Conservation (phyloP, 108 stramenopile genomes). For the Skeletonema potamos region DNA sequence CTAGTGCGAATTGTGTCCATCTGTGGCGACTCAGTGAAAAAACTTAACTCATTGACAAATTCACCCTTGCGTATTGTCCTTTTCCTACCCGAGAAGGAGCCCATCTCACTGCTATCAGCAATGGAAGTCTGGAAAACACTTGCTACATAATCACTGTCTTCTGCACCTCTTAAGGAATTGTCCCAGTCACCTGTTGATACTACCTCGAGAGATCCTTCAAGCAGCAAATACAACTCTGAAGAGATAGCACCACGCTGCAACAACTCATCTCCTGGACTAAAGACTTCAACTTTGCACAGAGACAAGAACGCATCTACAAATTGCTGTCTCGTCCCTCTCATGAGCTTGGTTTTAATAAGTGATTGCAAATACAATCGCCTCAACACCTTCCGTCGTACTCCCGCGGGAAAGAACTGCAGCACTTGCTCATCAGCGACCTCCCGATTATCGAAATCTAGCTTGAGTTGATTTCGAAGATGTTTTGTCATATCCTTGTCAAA, state of each 20-base stretch:
- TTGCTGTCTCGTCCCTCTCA: conserved; percentile 46
- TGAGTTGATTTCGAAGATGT: conserved; percentile 42
- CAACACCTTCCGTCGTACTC: conserved; percentile 44
- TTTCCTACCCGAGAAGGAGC: background rate
- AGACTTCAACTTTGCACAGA: conserved; percentile 53
- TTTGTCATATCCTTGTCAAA: conserved; percentile 20
- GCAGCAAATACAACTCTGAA: conserved; percentile 55
- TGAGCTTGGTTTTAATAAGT: conserved; percentile 42
- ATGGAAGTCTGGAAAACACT: background rate
- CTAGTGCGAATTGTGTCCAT: conserved; percentile 39
- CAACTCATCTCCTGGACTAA: conserved; percentile 54
- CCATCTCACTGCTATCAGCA: background rate
- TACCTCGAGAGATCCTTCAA: conserved; percentile 46
- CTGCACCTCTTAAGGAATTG: background rate
- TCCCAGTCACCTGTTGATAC: background rate
- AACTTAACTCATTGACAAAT: conserved; percentile 55
- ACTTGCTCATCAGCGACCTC: conserved; percentile 60
- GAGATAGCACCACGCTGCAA: conserved; percentile 36
- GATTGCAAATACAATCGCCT: conserved; percentile 44
- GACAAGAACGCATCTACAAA: conserved; percentile 55
- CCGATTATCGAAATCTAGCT: conserved; percentile 50
- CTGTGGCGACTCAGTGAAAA: conserved; percentile 59
- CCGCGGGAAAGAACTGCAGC: conserved; percentile 48
- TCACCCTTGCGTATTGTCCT: conserved; percentile 19
- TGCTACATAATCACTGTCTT: background rate